A percentile compares a stretch with the other conserved stretches of the same genome.
These are phyloP conservation scores for Goniomonas avonlea DNA, from an alignment of 78 protist species.

Conservation along the genomic window DNA sequence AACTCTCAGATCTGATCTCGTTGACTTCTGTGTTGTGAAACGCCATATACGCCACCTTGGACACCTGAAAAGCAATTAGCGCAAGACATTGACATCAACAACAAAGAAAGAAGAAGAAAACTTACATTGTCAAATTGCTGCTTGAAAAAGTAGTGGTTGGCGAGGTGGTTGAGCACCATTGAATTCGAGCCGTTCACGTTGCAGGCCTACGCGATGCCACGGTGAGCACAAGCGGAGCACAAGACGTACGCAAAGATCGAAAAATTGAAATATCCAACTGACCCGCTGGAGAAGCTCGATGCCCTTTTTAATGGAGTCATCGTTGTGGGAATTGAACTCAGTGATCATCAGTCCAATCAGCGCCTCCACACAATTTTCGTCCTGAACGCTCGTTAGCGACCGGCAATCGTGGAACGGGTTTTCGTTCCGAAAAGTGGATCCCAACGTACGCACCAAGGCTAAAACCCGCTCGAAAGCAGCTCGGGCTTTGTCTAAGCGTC, in stretches of 20 bases:
- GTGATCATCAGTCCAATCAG: background rate
- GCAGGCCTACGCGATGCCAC: no score
- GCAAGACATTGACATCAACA: no score
- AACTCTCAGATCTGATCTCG: background rate
- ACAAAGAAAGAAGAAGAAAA: no score
- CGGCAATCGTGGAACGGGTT: no score
- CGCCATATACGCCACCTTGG: background rate
- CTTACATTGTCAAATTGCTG: background rate
- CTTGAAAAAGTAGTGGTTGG: background rate
- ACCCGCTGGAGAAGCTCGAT: no score
- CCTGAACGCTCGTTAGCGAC: no score
- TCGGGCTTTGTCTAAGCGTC: background rate
- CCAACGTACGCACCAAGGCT: background rate
- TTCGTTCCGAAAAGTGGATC: no score
- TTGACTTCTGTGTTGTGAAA: background rate
- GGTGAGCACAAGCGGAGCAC: no score
- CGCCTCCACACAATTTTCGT: background rate
- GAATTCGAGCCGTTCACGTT: background rate
- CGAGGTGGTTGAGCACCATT: constrained; percentile 9
- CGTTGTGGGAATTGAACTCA: background rate
- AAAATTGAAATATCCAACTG: no score
- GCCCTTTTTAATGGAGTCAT: no score
- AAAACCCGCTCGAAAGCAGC: background rate
- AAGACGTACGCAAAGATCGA: no score
- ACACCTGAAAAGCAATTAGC: no score